phyloP scores from a whole-genome alignment of 139 green algal genomes.

The Tetradesmus obliquus region DNA sequence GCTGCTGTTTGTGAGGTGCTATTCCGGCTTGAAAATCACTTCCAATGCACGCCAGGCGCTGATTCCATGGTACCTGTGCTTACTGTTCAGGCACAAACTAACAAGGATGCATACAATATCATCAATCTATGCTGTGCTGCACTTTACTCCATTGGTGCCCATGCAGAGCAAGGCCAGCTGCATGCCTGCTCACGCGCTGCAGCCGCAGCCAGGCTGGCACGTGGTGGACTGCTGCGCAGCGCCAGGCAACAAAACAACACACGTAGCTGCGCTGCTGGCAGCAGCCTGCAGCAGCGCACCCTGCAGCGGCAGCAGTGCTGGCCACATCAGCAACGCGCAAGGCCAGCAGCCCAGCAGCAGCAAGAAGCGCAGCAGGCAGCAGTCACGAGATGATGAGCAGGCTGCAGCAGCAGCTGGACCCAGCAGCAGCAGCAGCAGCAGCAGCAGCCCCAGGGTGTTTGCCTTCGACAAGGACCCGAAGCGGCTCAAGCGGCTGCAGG shows the following conservation, averaged over 20 bases:
- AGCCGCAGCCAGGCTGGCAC: conserved; percentile 78
- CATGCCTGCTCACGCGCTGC: conserved; percentile 89
- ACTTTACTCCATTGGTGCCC: background rate
- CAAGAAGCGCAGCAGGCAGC: conserved; percentile 17
- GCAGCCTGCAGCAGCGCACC: background rate
- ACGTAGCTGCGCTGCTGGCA: conserved; percentile 85
- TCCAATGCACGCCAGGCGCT: too few species aligned
- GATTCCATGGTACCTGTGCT: too few species aligned
- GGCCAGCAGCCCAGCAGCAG: background rate
- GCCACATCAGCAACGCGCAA: too few species aligned
- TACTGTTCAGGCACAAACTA: too few species aligned
- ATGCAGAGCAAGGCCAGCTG: conserved; percentile 88
- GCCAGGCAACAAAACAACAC: conserved; percentile 99
- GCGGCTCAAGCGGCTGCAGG: conserved; percentile 77
- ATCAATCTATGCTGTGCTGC: background rate
- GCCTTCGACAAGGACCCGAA: conserved; percentile 89
- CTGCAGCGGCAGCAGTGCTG: background rate
- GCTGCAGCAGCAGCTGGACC: background rate
- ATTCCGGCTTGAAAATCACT: too few species aligned
- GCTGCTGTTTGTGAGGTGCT: too few species aligned
- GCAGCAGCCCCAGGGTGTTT: conserved; percentile 67
- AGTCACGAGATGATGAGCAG: background rate
- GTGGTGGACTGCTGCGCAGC: conserved; percentile 96
- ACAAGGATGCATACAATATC: too few species aligned
- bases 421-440: background rate